Conservation (phyloP, 2,329 filamentous ascomycete species). For the Fusarium sambucinum region DNA sequence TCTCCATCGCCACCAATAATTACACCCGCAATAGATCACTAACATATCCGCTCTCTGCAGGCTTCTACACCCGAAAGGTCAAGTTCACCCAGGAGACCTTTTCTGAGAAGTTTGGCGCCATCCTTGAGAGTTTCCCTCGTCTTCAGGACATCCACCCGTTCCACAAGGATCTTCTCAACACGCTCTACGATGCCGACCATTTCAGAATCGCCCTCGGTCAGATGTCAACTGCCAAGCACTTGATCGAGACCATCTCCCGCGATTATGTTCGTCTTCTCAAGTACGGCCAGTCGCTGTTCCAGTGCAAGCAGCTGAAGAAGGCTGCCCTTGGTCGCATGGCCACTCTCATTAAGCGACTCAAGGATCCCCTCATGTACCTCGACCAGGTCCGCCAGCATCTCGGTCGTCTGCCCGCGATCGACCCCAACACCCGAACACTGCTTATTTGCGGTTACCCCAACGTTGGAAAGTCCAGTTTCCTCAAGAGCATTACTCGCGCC, state of each 20-base stretch:
- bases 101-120: conserved; percentile 89
- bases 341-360: conserved; percentile 92
- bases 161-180: conserved; percentile 87
- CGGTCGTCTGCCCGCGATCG: conserved; percentile 96
- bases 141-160: conserved; percentile 96
- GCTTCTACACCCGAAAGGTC: conserved; percentile 97
- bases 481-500: conserved; percentile 90
- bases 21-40: conserved; percentile 16
- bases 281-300: conserved; percentile 96
- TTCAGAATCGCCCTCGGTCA: conserved; percentile 97
- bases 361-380: conserved; percentile 93
- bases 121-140: conserved; percentile 92
- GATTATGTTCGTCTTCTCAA: conserved; percentile 94
- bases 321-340: conserved; percentile 98
- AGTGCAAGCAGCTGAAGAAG: conserved; percentile 98
- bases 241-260: conserved; percentile 95
- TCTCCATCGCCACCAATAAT: conserved; percentile 1
- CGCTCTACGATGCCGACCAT: conserved; percentile 97
- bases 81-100: conserved; percentile 99
- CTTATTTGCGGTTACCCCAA: conserved; percentile 98
- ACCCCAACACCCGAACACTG: conserved; percentile 95
- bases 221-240: conserved; percentile 92
- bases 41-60: conserved; percentile 55
- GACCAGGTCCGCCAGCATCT: conserved; percentile 94
- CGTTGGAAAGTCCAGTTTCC: conserved; percentile 95